Base-by-base conservation (phyloP, 2,329 filamentous ascomycete genomes). In the Beauveria pseudobassiana region DNA sequence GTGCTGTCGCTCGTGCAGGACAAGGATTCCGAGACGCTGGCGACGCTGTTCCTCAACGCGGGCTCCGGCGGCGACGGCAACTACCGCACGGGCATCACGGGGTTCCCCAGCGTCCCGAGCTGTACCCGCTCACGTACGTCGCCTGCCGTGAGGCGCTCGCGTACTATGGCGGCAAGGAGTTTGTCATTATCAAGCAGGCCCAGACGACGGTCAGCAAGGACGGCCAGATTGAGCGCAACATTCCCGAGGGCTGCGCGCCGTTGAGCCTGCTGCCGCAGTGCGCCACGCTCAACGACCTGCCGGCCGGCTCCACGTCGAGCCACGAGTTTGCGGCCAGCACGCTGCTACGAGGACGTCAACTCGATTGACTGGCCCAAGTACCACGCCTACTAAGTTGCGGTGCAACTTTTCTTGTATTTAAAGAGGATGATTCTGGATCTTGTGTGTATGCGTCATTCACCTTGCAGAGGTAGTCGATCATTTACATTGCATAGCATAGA, bases 321-420 rank as follows among this genome's bases (percentile, higher is more conserved):
- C 77, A 82, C 64, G 67, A 76, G 30, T 76, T 72, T 65, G 75
- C 73, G 0, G 68, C 72, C 14, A 64, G 65, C 4, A 72, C 74
- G 69, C 48, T 82, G 80, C 66, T 79, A 78, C 65, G 65, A 69
- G 4, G 70, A 78, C 63, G 76, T 78, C 9, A 66, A 67, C n/a
- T 63, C 66, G 6, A 75, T 76, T 59, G 67, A 76, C 60, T 78
- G 75, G 75, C 67, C 58, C 20, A 53, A 60, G 49, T 60, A 59
- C 26, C 49, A 52, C 40, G 38, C 48, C 9, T 52, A 22, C 38
- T 59, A 59, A 59, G 18, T 26, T 1, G 12, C 6, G 48, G 48
- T 26, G 5, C 22, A 28, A 26, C 10, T 28, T 1, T 34, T 34
- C 30, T 34, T 34, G 30, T 34, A 34, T n/a, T n/a, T 34, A 10